Base-by-base conservation (phyloP, 345 rosid genomes). In the Anacardium occidentale region DNA sequence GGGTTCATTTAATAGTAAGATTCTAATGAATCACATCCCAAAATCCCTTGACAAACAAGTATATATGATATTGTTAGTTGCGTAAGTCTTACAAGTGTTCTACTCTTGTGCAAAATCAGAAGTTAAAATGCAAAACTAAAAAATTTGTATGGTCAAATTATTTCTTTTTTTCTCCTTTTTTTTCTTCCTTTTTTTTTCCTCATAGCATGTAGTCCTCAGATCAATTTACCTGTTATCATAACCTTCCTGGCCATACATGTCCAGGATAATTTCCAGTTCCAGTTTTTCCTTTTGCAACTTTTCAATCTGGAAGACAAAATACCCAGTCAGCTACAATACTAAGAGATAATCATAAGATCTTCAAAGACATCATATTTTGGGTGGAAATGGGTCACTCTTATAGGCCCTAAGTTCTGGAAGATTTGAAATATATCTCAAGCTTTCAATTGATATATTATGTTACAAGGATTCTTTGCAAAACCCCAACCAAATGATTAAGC, bases 231-330 rank as follows among this genome's bases (percentile, higher is more conserved):
- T 91, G 79, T 78, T 83, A 78, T 89, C 93, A 73, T 66, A 77
- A 77, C 89, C 81, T 79, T 90, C 96, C 75, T 80, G 88, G 70
- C 90, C 86, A 74, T 82, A 85, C 86, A 92, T 85, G 79, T 90
- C 94, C 78, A 89, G 70, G 68, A 90, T 80, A 77, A 87, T 83
- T 72, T 92, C 90, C 79, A 83, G 72, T 81, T 94, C 92, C 62
- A 77, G 64, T 48, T 89, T 87, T 65, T 89, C 97, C 86, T 87
- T 91, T 79, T 82, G 92, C 77, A 88, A 72, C 73, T 87, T 77
- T 82, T 92, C 98, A 80, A 88, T 83, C 98, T 94, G 94, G 80
- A 83, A 64, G n/a, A 75, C 60, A 40, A 13, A 74, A 61, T 69
- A 56, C 53, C n/a, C 13, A 45, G 59, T 75, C 53, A 78, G 60